phyloP scores from a whole-genome alignment of 1,284 basidiomycete genomes.

The Schizopora paradoxa region DNA sequence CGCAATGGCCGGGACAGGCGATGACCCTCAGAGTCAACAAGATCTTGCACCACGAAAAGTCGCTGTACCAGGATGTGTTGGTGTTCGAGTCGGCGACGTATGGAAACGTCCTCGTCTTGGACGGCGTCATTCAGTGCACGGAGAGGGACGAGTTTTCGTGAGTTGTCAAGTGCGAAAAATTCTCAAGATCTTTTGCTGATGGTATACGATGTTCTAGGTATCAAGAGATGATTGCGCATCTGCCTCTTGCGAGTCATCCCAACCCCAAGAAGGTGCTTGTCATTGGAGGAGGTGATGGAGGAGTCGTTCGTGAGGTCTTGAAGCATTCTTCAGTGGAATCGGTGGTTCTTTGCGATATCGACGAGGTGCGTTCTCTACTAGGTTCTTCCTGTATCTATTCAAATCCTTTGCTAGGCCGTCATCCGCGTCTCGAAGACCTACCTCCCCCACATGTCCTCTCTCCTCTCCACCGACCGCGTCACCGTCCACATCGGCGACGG shows the following conservation, averaged over 20 bases:
- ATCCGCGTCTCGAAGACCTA: slow-evolving; percentile 91
- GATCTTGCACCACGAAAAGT: slow-evolving; percentile 93
- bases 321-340: slow-evolving; percentile 91
- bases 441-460: slow-evolving; percentile 91
- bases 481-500: slow-evolving; percentile 92
- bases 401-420: slow-evolving; percentile 64
- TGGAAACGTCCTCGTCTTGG: slow-evolving; percentile 94
- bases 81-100: slow-evolving; percentile 94
- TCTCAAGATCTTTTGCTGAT: slow-evolving; percentile 8
- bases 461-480: slow-evolving; percentile 82
- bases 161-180: slow-evolving; percentile 31
- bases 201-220: slow-evolving; percentile 63
- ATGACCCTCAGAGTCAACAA: slow-evolving; percentile 95
- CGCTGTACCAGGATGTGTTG: slow-evolving; percentile 91
- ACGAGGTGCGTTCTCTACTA: slow-evolving; percentile 58
- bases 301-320: slow-evolving; percentile 95
- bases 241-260: slow-evolving; percentile 93
- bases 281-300: slow-evolving; percentile 95
- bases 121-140: slow-evolving; percentile 95
- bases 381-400: not conserved
- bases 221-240: slow-evolving; percentile 99
- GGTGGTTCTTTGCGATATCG: slow-evolving; percentile 96
- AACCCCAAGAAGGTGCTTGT: slow-evolving; percentile 96
- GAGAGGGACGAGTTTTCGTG: slow-evolving; percentile 98
- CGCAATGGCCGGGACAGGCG: slow-evolving; percentile 96